Conservation (phyloP, 306 rosid species). For the Rubus idaeus region DNA sequence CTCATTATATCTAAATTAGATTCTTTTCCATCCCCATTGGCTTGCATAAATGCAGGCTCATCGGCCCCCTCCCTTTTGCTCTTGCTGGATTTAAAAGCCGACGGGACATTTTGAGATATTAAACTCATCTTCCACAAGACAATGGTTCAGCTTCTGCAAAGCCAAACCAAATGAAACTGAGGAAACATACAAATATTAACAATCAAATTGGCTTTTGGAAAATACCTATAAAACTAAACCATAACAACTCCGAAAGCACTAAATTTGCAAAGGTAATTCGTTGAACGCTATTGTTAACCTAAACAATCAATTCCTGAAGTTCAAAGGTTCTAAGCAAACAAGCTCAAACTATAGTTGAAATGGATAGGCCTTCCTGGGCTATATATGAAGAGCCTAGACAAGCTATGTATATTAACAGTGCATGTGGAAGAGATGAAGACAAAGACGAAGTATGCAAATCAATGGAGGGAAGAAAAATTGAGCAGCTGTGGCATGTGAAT, state of each 20-base stretch:
- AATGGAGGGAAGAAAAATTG: background rate
- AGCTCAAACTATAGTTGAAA: no score
- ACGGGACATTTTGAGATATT: constrained; percentile 58
- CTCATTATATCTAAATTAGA: constrained; percentile 30
- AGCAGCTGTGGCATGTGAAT: background rate
- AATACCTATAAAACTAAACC: background rate
- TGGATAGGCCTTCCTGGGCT: no score
- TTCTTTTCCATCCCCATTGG: constrained; percentile 18
- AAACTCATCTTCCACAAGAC: constrained; percentile 60
- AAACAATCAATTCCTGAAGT: background rate
- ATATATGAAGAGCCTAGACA: no score
- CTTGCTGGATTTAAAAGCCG: constrained; percentile 36
- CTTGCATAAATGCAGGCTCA: constrained; percentile 29
- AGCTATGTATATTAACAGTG: background rate
- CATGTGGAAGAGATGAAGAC: background rate
- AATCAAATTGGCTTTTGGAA: background rate
- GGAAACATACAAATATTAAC: background rate
- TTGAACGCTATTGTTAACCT: background rate
- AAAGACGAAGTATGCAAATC: background rate
- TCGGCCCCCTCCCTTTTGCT: constrained; percentile 33
- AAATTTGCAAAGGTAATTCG: background rate
- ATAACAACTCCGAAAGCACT: background rate
- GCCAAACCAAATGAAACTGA: background rate
- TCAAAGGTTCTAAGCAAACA: background rate
- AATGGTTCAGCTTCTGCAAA: constrained; percentile 36